phyloP scores from a whole-genome alignment of 129 eudicot genomes.

The Helichrysum umbraculigerum region DNA sequence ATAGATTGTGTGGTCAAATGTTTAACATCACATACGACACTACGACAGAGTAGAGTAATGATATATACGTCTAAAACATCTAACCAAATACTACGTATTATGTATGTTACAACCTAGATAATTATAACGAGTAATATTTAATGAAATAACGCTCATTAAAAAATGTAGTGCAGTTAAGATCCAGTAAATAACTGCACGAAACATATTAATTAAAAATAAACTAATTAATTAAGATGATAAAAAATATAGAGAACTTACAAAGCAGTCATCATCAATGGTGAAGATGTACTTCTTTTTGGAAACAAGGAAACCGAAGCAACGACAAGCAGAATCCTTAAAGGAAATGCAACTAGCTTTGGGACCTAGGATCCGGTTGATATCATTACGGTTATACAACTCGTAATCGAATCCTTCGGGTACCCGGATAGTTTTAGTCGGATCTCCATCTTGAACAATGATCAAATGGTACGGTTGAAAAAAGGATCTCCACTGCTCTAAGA shows the following conservation, averaged over 20 bases:
- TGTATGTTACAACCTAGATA: too few species aligned
- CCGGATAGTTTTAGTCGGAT: slow-evolving; percentile 53
- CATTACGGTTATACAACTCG: slow-evolving; percentile 73
- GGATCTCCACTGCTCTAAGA: slow-evolving; percentile 71
- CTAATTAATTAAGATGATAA: neutral
- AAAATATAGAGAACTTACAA: slow-evolving; percentile 41
- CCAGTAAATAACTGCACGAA: neutral
- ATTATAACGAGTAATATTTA: too few species aligned
- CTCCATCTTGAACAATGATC: slow-evolving; percentile 82
- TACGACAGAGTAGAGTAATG: too few species aligned
- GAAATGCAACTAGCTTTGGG: slow-evolving; percentile 77
- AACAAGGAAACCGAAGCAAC: slow-evolving; percentile 71
- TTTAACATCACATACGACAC: too few species aligned
- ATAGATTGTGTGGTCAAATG: neutral
- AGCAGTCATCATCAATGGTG: slow-evolving; percentile 87
- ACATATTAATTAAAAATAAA: neutral
- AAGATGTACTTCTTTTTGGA: slow-evolving; percentile 74
- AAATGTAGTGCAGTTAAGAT: neutral
- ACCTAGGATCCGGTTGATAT: slow-evolving; percentile 66
- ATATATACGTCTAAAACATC: too few species aligned
- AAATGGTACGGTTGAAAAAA: slow-evolving; percentile 71
- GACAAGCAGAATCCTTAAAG: slow-evolving; percentile 81
- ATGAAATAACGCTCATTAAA: too few species aligned
- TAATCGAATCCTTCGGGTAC: slow-evolving; percentile 76
- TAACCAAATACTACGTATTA: too few species aligned